These are phyloP conservation scores for Beauveria pseudobassiana DNA, from an alignment of 2,329 filamentous ascomycete species.

Conservation along the genomic window DNA sequence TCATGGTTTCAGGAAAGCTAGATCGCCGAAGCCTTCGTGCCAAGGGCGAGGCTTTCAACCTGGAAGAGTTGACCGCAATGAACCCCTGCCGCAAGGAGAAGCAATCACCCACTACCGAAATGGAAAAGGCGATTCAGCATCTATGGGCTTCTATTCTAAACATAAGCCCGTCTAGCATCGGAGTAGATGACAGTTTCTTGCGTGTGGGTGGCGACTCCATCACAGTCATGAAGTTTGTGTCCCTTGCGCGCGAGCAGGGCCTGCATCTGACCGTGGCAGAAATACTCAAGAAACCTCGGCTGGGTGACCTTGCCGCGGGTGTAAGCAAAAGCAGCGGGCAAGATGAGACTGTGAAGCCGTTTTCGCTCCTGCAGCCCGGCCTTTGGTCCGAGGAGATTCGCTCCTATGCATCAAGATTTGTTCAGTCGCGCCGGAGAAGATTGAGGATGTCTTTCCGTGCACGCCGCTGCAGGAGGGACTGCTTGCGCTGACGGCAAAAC, in stretches of 20 bases:
- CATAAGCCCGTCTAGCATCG: conserved; percentile 24
- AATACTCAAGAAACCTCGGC: conserved; percentile 11
- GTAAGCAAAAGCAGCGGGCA: neutral
- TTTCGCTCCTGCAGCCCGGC: neutral
- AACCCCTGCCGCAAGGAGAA: conserved; percentile 14
- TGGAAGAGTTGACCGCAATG: conserved; percentile 28
- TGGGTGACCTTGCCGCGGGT: conserved; percentile 11
- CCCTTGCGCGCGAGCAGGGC: conserved; percentile 13
- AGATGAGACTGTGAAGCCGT: neutral
- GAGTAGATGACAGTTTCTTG: conserved; percentile 36
- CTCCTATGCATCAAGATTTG: conserved; percentile 8
- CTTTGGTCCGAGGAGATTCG: conserved; percentile 8
- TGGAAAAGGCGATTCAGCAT: conserved; percentile 28
- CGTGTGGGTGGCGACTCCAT: conserved; percentile 33
- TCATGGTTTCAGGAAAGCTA: conserved; percentile 35
- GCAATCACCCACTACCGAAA: conserved; percentile 25
- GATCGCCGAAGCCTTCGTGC: conserved; percentile 36
- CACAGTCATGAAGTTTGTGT: conserved; percentile 20
- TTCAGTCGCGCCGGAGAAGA: conserved; percentile 5
- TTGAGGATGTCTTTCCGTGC: conserved; percentile 13
- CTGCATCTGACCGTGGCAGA: conserved; percentile 13
- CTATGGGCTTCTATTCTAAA: conserved; percentile 31
- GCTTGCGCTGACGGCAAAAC: conserved; percentile 13
- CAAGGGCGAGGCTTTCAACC: conserved; percentile 28
- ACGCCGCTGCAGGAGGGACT: conserved; percentile 13